These are phyloP conservation scores for Pseudomassariella vexata DNA, from an alignment of 2,329 filamentous ascomycete genomes.

Conservation along the genomic window DNA sequence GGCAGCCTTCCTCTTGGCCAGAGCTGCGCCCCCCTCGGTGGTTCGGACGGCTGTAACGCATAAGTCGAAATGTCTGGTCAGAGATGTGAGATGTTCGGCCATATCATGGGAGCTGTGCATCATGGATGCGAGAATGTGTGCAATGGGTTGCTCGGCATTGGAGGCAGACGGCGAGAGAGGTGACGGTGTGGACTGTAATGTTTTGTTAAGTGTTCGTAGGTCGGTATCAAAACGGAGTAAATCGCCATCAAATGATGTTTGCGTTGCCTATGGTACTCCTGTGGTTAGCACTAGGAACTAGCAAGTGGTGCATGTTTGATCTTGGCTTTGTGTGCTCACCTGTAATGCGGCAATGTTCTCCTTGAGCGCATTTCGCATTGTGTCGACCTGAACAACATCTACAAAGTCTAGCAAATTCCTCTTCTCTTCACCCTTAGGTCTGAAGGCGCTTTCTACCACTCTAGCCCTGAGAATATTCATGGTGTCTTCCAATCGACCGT, in stretches of 20 bases:
- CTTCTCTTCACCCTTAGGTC: constrained; percentile 50
- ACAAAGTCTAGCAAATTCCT: constrained; percentile 71
- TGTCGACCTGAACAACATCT: constrained; percentile 63
- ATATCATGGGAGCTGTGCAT: constrained; percentile 74
- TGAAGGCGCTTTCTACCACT: constrained; percentile 57
- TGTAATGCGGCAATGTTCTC: constrained; percentile 66
- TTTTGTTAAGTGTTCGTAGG: constrained; percentile 58
- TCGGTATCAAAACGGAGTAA: constrained; percentile 71
- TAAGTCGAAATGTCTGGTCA: constrained; percentile 86
- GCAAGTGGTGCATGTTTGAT: no score
- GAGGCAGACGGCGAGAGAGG: constrained; percentile 28
- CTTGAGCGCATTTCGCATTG: constrained; percentile 61
- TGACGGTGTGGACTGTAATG: constrained; percentile 38
- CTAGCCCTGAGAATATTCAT: constrained; percentile 60
- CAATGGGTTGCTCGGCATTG: constrained; percentile 35
- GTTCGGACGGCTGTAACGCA: constrained; percentile 88
- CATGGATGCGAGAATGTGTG: constrained; percentile 54
- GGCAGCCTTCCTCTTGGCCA: constrained; percentile 62
- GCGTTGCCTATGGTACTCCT: constrained; percentile 44
- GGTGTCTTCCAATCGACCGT: constrained; percentile 58
- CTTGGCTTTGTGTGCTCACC: constrained; percentile 30
- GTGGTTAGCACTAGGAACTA: no score
- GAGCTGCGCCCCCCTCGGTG: constrained; percentile 72
- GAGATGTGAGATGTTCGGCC: constrained; percentile 71
- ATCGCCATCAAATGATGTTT: constrained; percentile 71